phyloP scores from a whole-genome alignment of 306 rosid species.

The Quercus berberidifolia region DNA sequence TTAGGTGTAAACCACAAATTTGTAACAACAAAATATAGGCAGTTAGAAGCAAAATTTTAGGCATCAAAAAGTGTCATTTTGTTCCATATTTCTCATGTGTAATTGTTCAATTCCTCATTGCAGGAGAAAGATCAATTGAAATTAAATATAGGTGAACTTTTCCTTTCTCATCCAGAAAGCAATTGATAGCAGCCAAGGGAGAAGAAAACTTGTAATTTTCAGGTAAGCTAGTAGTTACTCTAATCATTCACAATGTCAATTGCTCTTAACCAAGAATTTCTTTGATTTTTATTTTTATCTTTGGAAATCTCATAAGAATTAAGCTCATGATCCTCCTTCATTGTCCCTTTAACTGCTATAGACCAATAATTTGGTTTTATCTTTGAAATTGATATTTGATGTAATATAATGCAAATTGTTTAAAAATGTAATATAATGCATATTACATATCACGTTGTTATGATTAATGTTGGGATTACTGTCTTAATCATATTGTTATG shows the following conservation, averaged over 20 bases:
- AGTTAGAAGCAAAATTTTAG: slow-evolving; percentile 15
- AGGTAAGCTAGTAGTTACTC: neutral
- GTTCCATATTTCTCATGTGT: neutral
- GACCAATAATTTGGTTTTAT: neutral
- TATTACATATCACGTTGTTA: neutral
- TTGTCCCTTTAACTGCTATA: no score
- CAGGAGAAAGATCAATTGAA: neutral
- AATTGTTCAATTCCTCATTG: neutral
- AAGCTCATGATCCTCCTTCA: no score
- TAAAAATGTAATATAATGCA: no score
- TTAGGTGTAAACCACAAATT: slow-evolving; percentile 18
- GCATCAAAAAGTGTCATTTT: neutral
- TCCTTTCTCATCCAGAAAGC: neutral
- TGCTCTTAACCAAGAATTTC: no score
- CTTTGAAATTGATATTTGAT: neutral
- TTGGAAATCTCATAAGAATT: no score
- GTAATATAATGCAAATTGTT: neutral
- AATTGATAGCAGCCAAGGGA: neutral
- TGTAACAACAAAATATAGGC: slow-evolving; percentile 5
- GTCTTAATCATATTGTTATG: neutral
- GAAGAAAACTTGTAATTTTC: neutral
- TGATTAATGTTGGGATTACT: neutral
- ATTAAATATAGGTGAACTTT: neutral
- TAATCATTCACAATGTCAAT: no score
- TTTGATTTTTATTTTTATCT: no score